These are phyloP conservation scores for Dianthus caryophyllus DNA, from an alignment of 148 eudicot genomes.

Conservation along the genomic window DNA sequence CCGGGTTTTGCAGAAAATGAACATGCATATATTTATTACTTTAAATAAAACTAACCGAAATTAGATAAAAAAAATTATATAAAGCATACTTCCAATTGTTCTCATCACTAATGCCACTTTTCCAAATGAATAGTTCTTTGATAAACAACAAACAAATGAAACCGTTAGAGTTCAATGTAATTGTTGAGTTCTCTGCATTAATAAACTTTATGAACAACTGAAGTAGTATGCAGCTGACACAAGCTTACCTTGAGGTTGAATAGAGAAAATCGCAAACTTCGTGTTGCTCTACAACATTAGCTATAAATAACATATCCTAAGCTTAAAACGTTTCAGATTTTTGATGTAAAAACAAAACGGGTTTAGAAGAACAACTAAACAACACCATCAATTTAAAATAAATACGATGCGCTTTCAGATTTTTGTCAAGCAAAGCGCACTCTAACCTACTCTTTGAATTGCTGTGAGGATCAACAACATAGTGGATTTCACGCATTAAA, in stretches of 20 bases:
- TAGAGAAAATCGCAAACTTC: slow-evolving; percentile 98
- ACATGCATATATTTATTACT: slow-evolving; percentile 2
- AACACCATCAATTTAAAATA: slow-evolving; percentile 12
- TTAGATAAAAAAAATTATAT: neutral
- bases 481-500: too few species aligned
- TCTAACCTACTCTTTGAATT: too few species aligned
- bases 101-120: slow-evolving; percentile 84
- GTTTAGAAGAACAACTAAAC: neutral
- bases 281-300: slow-evolving; percentile 98
- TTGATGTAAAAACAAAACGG: slow-evolving; percentile 7
- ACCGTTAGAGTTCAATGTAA: slow-evolving; percentile 7
- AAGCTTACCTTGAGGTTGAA: slow-evolving; percentile 70
- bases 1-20: slow-evolving; percentile 35
- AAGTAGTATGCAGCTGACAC: slow-evolving; percentile 10
- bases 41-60: neutral
- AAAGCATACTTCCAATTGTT: slow-evolving; percentile 71
- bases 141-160: slow-evolving; percentile 16
- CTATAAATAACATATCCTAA: slow-evolving; percentile 96
- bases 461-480: too few species aligned
- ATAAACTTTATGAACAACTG: neutral
- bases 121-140: slow-evolving; percentile 90
- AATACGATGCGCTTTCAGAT: slow-evolving; percentile 60
- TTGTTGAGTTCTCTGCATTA: neutral
- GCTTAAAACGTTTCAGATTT: slow-evolving; percentile 15
- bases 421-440: slow-evolving; percentile 91